phyloP scores from a whole-genome alignment of 1,139 yeast genomes.

The Taphrina wiesneri region DNA sequence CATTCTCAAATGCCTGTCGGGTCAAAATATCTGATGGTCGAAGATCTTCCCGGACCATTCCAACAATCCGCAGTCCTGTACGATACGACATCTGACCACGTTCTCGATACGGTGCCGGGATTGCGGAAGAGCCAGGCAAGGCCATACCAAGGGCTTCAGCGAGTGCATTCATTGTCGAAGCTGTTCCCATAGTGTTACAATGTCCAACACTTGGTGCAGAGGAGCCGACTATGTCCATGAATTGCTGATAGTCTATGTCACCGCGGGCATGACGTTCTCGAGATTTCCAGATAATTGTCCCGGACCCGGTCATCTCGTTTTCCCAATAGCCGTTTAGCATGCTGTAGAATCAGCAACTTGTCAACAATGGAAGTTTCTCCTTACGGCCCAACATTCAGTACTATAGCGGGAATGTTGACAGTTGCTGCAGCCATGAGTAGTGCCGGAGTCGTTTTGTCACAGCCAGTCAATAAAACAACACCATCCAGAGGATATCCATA shows the following conservation, averaged over 20 bases:
- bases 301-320: slow-evolving; percentile 42
- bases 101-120: slow-evolving; percentile 41
- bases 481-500: slow-evolving; percentile 43
- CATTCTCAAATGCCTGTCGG: slow-evolving; percentile 40
- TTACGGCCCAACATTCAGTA: slow-evolving; percentile 47
- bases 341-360: background rate
- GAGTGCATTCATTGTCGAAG: slow-evolving; percentile 42
- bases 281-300: slow-evolving; percentile 42
- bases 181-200: slow-evolving; percentile 42
- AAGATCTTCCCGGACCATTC: slow-evolving; percentile 38
- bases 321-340: slow-evolving; percentile 45
- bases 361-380: background rate
- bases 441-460: slow-evolving; percentile 48
- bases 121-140: slow-evolving; percentile 41
- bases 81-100: slow-evolving; percentile 41
- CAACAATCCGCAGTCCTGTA: slow-evolving; percentile 40
- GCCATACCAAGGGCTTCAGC: slow-evolving; percentile 43
- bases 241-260: slow-evolving; percentile 39
- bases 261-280: slow-evolving; percentile 40
- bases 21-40: slow-evolving; percentile 41
- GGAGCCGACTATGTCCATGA: slow-evolving; percentile 39
- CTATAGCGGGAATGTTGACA: slow-evolving; percentile 45
- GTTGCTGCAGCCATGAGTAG: slow-evolving; percentile 47
- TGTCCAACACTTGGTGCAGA: slow-evolving; percentile 42
- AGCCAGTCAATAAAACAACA: slow-evolving; percentile 46